Conservation (phyloP, 2,329 filamentous ascomycete genomes). For the Chrysosporium keratinophilum region DNA sequence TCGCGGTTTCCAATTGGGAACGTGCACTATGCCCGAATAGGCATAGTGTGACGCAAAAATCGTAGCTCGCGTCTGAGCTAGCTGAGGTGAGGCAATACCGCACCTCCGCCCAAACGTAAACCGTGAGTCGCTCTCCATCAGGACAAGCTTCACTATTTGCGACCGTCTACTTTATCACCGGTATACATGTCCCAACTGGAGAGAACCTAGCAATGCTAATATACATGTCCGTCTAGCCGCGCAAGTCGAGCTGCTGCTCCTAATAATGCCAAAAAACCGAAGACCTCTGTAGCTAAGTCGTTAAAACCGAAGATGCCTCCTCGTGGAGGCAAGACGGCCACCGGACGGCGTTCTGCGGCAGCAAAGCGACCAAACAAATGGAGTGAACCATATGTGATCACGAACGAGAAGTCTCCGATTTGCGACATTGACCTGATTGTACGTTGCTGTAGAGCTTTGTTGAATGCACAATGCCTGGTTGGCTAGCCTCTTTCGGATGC, state of each 20-base stretch:
- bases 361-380: slow-evolving; percentile 28
- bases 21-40: too few relatives aligned
- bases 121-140: not conserved
- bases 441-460: slow-evolving; percentile 16
- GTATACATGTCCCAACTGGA: not conserved
- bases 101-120: not conserved
- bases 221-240: not conserved
- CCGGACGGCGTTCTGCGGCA: slow-evolving; percentile 25
- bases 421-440: slow-evolving; percentile 32
- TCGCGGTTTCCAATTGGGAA: too few relatives aligned
- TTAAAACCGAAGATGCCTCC: slow-evolving; percentile 14
- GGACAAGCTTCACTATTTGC: not conserved
- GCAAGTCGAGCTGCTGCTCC: slow-evolving; percentile 15
- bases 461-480: not conserved
- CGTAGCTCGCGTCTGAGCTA: too few relatives aligned
- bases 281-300: not conserved
- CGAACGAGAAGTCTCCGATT: slow-evolving; percentile 30
- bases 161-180: too few relatives aligned
- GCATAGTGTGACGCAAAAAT: too few relatives aligned
- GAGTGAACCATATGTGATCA: slow-evolving; percentile 32
- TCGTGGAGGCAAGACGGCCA: slow-evolving; percentile 17
- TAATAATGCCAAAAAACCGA: slow-evolving; percentile 20
- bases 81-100: too few relatives aligned
- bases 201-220: not conserved
- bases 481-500: not conserved